Percentiles rank a stretch among this genome's conserved stretches.
Evolutionary conservation across 306 rosid genomes (phyloP).

Genomic region (Vachellia pachyceras): DNA sequence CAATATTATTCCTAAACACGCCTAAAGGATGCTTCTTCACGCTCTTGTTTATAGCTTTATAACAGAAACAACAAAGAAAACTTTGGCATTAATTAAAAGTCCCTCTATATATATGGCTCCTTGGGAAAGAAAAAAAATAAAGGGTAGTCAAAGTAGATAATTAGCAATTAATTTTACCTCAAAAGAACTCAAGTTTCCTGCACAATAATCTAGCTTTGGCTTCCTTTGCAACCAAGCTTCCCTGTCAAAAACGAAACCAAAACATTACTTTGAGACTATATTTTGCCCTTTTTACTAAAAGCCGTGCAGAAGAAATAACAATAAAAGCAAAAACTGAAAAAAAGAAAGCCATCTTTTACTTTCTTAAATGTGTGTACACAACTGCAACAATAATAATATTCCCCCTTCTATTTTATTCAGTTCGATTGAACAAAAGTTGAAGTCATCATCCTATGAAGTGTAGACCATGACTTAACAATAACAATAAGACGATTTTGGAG

Average conservation of each 20-base stretch:
- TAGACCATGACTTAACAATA: conserved; percentile 37
- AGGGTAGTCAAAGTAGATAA: conserved; percentile 30
- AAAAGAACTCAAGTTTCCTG: conserved; percentile 60
- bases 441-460: conserved; percentile 54
- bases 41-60: conserved; percentile 21
- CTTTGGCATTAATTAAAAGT: conserved; percentile 39
- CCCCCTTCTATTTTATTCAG: conserved; percentile 43
- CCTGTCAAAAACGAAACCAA: conserved; percentile 60
- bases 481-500: conserved; percentile 45
- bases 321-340: too few relatives aligned
- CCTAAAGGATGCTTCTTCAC: conserved; percentile 23
- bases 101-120: neutral
- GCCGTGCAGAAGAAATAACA: conserved; percentile 40
- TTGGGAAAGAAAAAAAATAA: conserved; percentile 33
- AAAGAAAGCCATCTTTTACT: conserved; percentile 62
- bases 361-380: conserved; percentile 52
- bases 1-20: conserved; percentile 42
- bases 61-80: neutral
- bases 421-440: conserved; percentile 54
- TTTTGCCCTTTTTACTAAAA: conserved; percentile 56
- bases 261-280: conserved; percentile 45
- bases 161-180: conserved; percentile 56
- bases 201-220: conserved; percentile 70
- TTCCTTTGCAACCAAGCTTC: conserved; percentile 92
- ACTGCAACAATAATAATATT: conserved; percentile 39